Evolutionary conservation across 1,139 yeast genomes (phyloP), one percentile per base, ranked within the genome.

Genomic region (Candida sp.): DNA sequence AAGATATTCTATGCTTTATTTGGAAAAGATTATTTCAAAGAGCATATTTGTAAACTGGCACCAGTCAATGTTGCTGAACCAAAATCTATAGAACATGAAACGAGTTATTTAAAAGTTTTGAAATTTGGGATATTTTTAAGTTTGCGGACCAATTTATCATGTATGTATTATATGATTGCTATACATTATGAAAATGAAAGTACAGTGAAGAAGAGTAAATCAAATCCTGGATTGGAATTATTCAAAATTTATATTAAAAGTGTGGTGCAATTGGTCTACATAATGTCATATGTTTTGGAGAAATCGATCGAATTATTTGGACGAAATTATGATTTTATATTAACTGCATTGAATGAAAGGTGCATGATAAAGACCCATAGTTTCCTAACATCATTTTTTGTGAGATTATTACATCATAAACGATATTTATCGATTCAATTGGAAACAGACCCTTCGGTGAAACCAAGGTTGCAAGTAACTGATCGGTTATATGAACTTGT

Each of bases 11-110:
- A 64, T 39, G 61, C 70, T 4, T 58, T 62, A 40, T 73, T 73
- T 50, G 78, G 78, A 3, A 68, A 68, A 42, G 77, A 73, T 49
- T 73, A 71, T 49, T 73, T 73, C 54, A 63, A 64, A 42, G 75
- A 68, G 40, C 60, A 56, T 34, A 64, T 73, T 35, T 69, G 77
- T 50, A 63, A 61, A 34, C 72, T 74, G 4, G 65, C 63, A 1
- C 43, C 46, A 4, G 49, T 51, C 5, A 58, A 63, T 8, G 9
- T 39, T 38, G n/a, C 33, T 4, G 36, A 43, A 30, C 48, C 49
- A 7, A 46, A 45, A 21, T 45, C 48, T 6, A 36, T 37, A 12
- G 63, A 59, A 33, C 61, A 62, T 43, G 60, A 55, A 41, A 51
- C 53, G 33, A 49, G 57, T 12, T 50, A 47, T 30, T 45, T 60